phyloP scores from a whole-genome alignment of 2,329 filamentous ascomycete genomes.

The Aureobasidium vineae region DNA sequence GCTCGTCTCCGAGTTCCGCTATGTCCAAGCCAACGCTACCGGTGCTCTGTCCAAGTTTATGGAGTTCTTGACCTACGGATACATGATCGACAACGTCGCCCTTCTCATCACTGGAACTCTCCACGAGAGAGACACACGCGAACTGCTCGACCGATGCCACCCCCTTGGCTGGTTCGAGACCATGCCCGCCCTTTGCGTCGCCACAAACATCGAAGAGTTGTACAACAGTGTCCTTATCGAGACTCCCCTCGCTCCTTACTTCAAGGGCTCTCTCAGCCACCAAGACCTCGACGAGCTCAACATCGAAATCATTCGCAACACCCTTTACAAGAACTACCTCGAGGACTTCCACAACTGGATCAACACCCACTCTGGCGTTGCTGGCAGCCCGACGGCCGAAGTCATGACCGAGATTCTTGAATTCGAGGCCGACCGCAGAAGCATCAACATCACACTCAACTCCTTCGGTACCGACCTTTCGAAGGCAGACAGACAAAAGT shows the following conservation, averaged over 20 bases:
- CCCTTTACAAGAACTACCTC: slow-evolving; percentile 98
- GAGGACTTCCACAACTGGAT: slow-evolving; percentile 97
- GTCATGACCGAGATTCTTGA: slow-evolving; percentile 95
- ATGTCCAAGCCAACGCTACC: slow-evolving; percentile 89
- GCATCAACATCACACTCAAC: slow-evolving; percentile 99
- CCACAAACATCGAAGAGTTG: slow-evolving; percentile 96
- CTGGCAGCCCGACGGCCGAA: slow-evolving; percentile 83
- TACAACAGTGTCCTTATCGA: slow-evolving; percentile 98
- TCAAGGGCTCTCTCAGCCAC: slow-evolving; percentile 94
- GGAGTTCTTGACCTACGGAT: slow-evolving; percentile 97
- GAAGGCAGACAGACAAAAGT: slow-evolving; percentile 91
- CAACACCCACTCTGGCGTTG: slow-evolving; percentile 82
- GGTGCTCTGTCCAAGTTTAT: slow-evolving; percentile 92
- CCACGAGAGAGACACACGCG: slow-evolving; percentile 93
- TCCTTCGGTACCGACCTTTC: slow-evolving; percentile 95
- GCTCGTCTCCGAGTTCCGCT: slow-evolving; percentile 94
- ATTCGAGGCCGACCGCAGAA: slow-evolving; percentile 93
- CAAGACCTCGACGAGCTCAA: slow-evolving; percentile 98
- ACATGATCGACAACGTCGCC: slow-evolving; percentile 99
- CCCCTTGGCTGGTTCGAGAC: slow-evolving; percentile 99
- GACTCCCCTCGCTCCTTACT: slow-evolving; percentile 92
- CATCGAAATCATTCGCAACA: slow-evolving; percentile 98
- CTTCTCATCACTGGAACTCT: slow-evolving; percentile 96
- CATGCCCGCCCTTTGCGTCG: slow-evolving; percentile 95
- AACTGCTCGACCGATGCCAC: slow-evolving; percentile 92